Percentiles rank a stretch among this genome's conserved stretches.
These are phyloP conservation scores for Phylloporus arenicola DNA, from an alignment of 768 basidiomycete genomes.

Conservation along the genomic window DNA sequence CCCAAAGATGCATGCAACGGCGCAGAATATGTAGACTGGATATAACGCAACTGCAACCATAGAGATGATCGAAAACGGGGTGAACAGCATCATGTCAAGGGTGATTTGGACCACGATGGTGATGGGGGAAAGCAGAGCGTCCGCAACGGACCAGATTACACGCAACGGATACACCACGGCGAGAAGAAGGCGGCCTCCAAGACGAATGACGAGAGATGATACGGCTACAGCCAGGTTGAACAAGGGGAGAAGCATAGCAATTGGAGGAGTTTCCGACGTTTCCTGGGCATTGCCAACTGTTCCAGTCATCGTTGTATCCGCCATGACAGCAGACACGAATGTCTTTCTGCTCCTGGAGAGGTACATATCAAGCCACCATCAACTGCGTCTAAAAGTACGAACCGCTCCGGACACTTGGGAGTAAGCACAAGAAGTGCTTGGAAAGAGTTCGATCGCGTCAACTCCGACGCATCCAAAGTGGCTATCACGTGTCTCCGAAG, in stretches of 20 bases:
- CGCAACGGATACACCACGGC: conserved; percentile 14
- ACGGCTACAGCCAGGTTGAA: conserved; percentile 7
- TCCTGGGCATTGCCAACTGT: not conserved
- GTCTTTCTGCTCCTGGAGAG: not conserved
- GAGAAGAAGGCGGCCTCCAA: conserved; percentile 11
- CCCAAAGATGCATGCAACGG: conserved; percentile 52
- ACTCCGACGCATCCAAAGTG: not conserved
- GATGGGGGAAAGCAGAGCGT: conserved; percentile 46
- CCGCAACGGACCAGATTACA: conserved; percentile 21
- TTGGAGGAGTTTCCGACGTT: conserved; percentile 18
- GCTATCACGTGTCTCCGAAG: not conserved
- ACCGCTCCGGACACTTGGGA: not conserved
- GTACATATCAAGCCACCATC: not conserved
- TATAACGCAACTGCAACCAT: conserved; percentile 42
- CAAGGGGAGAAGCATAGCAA: conserved; percentile 20
- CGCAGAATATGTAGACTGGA: conserved; percentile 53
- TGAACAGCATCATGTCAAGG: conserved; percentile 38
- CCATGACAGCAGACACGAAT: conserved; percentile 4
- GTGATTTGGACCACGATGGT: conserved; percentile 38
- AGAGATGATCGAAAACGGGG: conserved; percentile 38
- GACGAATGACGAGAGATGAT: conserved; percentile 10
- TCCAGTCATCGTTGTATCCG: conserved; percentile 1
- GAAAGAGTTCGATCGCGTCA: not conserved
- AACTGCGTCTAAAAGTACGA: not conserved
- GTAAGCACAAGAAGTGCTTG: not conserved